Conservation (phyloP, 1,284 basidiomycete genomes). For the Austroboletus niveus region DNA sequence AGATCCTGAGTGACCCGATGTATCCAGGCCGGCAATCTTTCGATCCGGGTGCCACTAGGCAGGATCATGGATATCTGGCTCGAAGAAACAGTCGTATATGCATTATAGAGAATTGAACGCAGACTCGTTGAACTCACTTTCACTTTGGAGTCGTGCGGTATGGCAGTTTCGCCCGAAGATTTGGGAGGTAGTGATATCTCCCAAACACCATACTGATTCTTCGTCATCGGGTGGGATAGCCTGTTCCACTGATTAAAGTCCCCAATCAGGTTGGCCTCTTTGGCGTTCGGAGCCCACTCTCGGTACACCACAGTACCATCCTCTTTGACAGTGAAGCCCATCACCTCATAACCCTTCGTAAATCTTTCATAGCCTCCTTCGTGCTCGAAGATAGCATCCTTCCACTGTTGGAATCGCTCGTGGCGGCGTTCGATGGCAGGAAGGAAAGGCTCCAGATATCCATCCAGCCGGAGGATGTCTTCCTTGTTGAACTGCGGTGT, state of each 20-base stretch:
- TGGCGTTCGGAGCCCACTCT: conserved; percentile 95
- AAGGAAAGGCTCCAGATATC: conserved; percentile 76
- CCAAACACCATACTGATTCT: conserved; percentile 91
- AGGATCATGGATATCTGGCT: conserved; percentile 82
- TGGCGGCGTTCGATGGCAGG: conserved; percentile 72
- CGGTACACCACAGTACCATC: conserved; percentile 80
- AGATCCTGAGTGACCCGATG: conserved; percentile 94
- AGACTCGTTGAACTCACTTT: conserved; percentile 53
- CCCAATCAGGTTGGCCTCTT: conserved; percentile 82
- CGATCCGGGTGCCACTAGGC: conserved; percentile 77
- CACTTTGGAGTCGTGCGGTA: conserved; percentile 92
- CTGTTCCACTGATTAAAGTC: conserved; percentile 97
- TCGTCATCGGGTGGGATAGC: conserved; percentile 81
- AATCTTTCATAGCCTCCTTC: conserved; percentile 93
- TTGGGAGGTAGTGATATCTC: conserved; percentile 79
- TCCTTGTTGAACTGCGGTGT: conserved; percentile 54
- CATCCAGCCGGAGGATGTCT: conserved; percentile 59
- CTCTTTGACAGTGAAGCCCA: conserved; percentile 76
- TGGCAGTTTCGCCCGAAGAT: conserved; percentile 70
- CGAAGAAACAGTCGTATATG: neutral
- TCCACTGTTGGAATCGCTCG: conserved; percentile 71
- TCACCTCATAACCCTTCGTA: conserved; percentile 82
- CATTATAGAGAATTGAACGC: neutral
- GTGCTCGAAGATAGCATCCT: conserved; percentile 64
- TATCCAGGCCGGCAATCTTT: conserved; percentile 93